Conservation (phyloP, 805 yeast species). For the Lachancea nothofagi region DNA sequence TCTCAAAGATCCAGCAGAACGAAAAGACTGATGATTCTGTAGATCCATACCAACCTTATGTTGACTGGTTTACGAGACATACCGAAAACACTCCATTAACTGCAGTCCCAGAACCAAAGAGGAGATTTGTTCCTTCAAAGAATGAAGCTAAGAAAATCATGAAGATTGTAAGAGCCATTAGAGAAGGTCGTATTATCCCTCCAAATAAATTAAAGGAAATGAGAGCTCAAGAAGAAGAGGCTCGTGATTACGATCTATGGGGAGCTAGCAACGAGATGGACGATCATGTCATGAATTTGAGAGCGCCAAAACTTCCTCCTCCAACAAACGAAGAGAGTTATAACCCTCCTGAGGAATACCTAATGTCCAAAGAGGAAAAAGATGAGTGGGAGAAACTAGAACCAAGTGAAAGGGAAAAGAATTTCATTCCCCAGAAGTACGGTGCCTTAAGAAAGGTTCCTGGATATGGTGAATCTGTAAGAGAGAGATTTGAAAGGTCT, state of each 20-base stretch:
- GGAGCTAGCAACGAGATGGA: slow-evolving; percentile 51
- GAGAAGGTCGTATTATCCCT: slow-evolving; percentile 91
- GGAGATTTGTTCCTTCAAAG: slow-evolving; percentile 93
- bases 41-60: slow-evolving; percentile 87
- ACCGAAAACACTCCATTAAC: slow-evolving; percentile 85
- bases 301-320: slow-evolving; percentile 94
- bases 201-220: slow-evolving; percentile 52
- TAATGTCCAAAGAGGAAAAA: slow-evolving; percentile 71
- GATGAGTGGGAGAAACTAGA: slow-evolving; percentile 64
- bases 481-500: slow-evolving; percentile 92
- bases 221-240: slow-evolving; percentile 46
- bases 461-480: slow-evolving; percentile 76
- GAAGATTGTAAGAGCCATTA: slow-evolving; percentile 93
- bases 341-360: slow-evolving; percentile 95
- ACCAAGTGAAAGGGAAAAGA: slow-evolving; percentile 70
- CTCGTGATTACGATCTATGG: slow-evolving; percentile 77
- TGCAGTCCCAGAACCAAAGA: slow-evolving; percentile 94
- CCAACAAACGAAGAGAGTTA: slow-evolving; percentile 96
- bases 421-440: slow-evolving; percentile 78
- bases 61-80: slow-evolving; percentile 91
- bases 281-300: slow-evolving; percentile 83
- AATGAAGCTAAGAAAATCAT: slow-evolving; percentile 94
- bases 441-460: slow-evolving; percentile 85
- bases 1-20: slow-evolving; percentile 77
- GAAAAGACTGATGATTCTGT: slow-evolving; percentile 74